Percentiles rank a stretch among this genome's conserved stretches.
These are phyloP conservation scores for Physaria fendleri DNA, from an alignment of 345 rosid species.

Conservation along the genomic window DNA sequence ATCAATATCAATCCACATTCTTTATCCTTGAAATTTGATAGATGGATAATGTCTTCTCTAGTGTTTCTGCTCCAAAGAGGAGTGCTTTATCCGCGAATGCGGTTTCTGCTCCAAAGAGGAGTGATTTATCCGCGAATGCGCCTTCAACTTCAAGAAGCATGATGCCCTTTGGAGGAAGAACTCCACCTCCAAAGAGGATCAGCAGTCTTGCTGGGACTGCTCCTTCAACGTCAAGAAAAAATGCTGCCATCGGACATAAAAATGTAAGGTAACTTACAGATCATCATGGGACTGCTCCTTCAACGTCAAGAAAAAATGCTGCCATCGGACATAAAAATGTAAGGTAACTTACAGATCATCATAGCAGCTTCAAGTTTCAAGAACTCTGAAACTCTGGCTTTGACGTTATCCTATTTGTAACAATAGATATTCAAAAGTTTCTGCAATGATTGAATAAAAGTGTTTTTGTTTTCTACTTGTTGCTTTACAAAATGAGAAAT, in stretches of 20 bases:
- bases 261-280: constrained; percentile 10
- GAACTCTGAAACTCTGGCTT: too few relatives aligned
- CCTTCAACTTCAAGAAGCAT: constrained; percentile 28
- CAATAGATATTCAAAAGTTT: too few relatives aligned
- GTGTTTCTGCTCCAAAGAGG: constrained; percentile 24
- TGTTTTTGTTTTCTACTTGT: too few relatives aligned
- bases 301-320: constrained; percentile 3
- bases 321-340: constrained; percentile 10
- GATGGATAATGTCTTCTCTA: background rate
- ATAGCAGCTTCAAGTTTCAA: too few relatives aligned
- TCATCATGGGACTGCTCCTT: background rate
- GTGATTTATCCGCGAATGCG: background rate
- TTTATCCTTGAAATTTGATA: background rate
- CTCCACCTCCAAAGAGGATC: constrained; percentile 12
- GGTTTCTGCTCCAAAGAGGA: constrained; percentile 25
- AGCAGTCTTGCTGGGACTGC: constrained; percentile 3
- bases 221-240: constrained; percentile 13
- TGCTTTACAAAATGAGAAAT: too few relatives aligned
- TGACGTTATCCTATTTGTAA: too few relatives aligned
- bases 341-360: constrained; percentile 2
- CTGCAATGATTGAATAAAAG: too few relatives aligned
- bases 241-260: constrained; percentile 11
- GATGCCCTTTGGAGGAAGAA: background rate
- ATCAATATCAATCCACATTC: background rate
- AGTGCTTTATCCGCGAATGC: background rate